A percentile compares a stretch with the other conserved stretches of the same genome.
Evolutionary conservation across 2,329 filamentous ascomycete genomes (phyloP).

Genomic region (Ophiostoma australiae): DNA sequence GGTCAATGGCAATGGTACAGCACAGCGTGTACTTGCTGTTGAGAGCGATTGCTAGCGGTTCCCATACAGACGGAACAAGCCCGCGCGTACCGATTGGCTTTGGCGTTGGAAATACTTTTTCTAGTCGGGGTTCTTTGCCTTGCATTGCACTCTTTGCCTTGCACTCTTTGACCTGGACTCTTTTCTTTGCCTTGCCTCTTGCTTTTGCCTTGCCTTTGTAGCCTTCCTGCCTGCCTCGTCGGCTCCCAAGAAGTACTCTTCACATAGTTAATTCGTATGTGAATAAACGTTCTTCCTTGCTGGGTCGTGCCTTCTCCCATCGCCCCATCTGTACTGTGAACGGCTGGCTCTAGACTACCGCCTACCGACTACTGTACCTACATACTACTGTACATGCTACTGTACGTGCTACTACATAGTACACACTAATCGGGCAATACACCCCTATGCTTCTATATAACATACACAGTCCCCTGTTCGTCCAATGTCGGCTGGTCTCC

Average conservation of each 20-base stretch:
- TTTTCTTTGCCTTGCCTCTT: not conserved
- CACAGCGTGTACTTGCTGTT: not conserved
- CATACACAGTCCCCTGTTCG: not conserved
- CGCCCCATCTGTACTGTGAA: too few species aligned
- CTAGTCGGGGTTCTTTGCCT: too few species aligned
- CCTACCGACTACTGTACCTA: too few species aligned
- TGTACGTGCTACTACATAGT: too few species aligned
- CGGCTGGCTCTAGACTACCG: not conserved
- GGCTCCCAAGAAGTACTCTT: too few species aligned
- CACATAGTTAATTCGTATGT: not conserved
- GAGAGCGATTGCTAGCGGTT: not conserved
- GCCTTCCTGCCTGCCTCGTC: too few species aligned
- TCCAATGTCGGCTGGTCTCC: not conserved
- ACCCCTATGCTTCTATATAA: not conserved
- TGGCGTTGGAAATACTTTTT: not conserved
- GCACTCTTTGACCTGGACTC: too few species aligned
- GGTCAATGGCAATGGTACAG: too few species aligned
- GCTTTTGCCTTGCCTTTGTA: too few species aligned
- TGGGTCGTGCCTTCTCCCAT: too few species aligned
- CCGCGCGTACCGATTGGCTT: constrained; percentile 4
- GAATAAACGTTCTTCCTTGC: not conserved
- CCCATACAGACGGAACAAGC: not conserved
- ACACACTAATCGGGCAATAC: not conserved
- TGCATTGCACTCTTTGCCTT: not conserved
- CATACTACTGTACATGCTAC: too few species aligned